Conservation (phyloP, 805 yeast species). For the Kockiozyma suomiensis region DNA sequence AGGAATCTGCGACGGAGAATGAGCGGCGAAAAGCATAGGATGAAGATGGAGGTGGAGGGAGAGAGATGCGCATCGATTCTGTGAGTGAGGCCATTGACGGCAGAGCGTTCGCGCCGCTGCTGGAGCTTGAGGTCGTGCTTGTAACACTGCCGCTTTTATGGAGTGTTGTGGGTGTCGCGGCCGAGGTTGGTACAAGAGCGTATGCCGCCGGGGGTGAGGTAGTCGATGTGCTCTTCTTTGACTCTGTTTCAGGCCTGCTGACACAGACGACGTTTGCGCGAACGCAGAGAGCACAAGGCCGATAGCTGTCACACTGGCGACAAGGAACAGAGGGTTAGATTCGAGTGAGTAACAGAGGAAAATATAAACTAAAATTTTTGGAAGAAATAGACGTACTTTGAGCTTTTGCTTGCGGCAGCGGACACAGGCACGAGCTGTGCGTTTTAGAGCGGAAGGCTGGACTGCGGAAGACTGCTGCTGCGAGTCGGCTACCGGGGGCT, state of each 20-base stretch:
- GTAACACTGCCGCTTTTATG: not conserved
- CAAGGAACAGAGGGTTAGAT: too few species aligned
- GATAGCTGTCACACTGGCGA: slow-evolving; percentile 28
- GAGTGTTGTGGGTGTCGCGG: not conserved
- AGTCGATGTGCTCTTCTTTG: not conserved
- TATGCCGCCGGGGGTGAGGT: not conserved
- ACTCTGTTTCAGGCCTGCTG: slow-evolving; percentile 22
- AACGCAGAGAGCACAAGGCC: slow-evolving; percentile 34
- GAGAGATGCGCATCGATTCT: slow-evolving; percentile 12
- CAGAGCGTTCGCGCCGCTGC: slow-evolving; percentile 3
- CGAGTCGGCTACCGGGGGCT: slow-evolving; percentile 5
- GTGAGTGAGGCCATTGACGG: slow-evolving; percentile 22
- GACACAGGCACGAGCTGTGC: slow-evolving; percentile 32
- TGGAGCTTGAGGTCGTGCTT: slow-evolving; percentile 1
- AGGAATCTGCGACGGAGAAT: slow-evolving; percentile 1
- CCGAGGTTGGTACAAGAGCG: not conserved
- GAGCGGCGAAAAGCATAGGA: slow-evolving; percentile 5
- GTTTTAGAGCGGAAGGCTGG: slow-evolving; percentile 12
- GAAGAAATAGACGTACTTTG: slow-evolving; percentile 12
- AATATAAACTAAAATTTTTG: too few species aligned
- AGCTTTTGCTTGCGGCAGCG: slow-evolving; percentile 32
- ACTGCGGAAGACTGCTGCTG: not conserved
- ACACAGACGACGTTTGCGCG: slow-evolving; percentile 33
- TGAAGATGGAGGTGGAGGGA: slow-evolving; percentile 11
- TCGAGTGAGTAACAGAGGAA: too few species aligned